Evolutionary conservation across 345 rosid genomes (phyloP).

Genomic region (Linum usitatissimum): DNA sequence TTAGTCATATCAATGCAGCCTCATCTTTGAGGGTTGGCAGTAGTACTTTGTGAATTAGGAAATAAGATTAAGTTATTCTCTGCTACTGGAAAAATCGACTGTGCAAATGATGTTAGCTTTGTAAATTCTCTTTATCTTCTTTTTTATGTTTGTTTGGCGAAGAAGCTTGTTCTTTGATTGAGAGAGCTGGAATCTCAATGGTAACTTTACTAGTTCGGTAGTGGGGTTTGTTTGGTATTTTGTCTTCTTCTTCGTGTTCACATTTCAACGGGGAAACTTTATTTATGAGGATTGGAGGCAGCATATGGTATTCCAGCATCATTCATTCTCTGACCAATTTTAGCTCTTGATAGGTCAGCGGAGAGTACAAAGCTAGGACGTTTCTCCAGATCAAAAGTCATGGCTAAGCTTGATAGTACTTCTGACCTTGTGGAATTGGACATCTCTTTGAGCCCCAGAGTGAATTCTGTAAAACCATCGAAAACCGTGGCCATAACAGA

Average conservation of each 20-base stretch:
- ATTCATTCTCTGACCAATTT: not conserved
- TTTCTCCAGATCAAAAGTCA: constrained; percentile 26
- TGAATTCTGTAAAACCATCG: constrained; percentile 72
- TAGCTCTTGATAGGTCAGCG: constrained; percentile 25
- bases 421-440: constrained; percentile 40
- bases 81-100: no score
- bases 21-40: not conserved
- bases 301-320: not conserved
- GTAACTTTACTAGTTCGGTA: not conserved
- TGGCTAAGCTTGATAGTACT: constrained; percentile 35
- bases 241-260: not conserved
- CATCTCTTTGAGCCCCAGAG: constrained; percentile 68
- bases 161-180: no score
- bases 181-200: not conserved
- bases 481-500: constrained; percentile 90
- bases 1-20: not conserved
- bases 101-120: no score
- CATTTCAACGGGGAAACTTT: not conserved
- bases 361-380: constrained; percentile 18
- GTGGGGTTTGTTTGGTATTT: not conserved
- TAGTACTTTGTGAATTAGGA: no score
- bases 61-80: no score
- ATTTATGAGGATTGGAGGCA: not conserved
- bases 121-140: no score
- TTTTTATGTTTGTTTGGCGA: no score